These are phyloP conservation scores for Rhizopus delemar DNA, from an alignment of 371 early-diverging fungal genomes.

Conservation along the genomic window DNA sequence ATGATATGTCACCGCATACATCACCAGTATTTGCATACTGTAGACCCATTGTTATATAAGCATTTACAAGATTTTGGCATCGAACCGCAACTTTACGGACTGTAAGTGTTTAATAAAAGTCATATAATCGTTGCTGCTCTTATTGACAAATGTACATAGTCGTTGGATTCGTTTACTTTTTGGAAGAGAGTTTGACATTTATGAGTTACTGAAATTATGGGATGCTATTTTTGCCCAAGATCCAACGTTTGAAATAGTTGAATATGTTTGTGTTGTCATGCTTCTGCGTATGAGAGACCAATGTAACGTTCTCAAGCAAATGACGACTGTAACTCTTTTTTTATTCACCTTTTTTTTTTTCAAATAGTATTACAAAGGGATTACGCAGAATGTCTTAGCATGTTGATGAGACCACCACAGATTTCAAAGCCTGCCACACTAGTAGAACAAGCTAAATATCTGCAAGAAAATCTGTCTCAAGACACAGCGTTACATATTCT, in stretches of 20 bases:
- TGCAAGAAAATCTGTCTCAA: slow-evolving; percentile 54
- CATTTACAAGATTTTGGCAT: slow-evolving; percentile 76
- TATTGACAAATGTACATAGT: slow-evolving; percentile 32
- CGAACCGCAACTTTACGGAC: slow-evolving; percentile 92
- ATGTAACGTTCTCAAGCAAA: slow-evolving; percentile 38
- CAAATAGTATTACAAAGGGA: slow-evolving; percentile 71
- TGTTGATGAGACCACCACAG: slow-evolving; percentile 77
- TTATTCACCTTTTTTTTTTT: neutral
- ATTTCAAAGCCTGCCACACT: slow-evolving; percentile 56
- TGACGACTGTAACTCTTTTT: slow-evolving; percentile 17
- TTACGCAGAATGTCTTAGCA: slow-evolving; percentile 73
- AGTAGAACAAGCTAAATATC: slow-evolving; percentile 66
- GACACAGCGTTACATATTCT: slow-evolving; percentile 60
- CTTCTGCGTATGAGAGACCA: slow-evolving; percentile 74
- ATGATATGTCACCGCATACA: slow-evolving; percentile 72
- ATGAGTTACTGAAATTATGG: slow-evolving; percentile 80
- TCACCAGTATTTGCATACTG: slow-evolving; percentile 63
- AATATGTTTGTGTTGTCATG: slow-evolving; percentile 79
- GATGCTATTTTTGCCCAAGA: slow-evolving; percentile 87
- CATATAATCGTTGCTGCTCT: neutral
- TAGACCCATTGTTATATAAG: slow-evolving; percentile 70
- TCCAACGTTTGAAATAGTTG: slow-evolving; percentile 70
- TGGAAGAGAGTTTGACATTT: slow-evolving; percentile 82
- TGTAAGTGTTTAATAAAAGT: slow-evolving; percentile 53
- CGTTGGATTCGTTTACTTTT: slow-evolving; percentile 94